Percentiles rank a stretch among this genome's conserved stretches.
These are phyloP conservation scores for Strobilomyces echinocephalus DNA, from an alignment of 768 basidiomycete species.

Conservation along the genomic window DNA sequence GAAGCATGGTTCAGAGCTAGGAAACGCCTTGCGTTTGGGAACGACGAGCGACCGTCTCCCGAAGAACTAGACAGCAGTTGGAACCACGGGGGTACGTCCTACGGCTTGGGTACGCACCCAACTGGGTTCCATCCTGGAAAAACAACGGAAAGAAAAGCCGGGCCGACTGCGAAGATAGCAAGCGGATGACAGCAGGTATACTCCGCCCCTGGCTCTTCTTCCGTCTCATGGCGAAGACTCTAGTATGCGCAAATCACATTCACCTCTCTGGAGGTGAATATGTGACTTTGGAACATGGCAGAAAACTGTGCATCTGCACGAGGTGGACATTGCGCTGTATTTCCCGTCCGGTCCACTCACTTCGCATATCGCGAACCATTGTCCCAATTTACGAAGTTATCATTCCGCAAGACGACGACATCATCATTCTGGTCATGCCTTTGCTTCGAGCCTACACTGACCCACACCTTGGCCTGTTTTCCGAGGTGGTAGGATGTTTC, in stretches of 20 bases:
- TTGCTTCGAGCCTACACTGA: conserved; percentile 18
- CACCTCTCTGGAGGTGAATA: conserved; percentile 27
- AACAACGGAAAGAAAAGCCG: background rate
- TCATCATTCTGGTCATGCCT: conserved; percentile 29
- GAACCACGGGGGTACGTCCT: too few species aligned
- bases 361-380: conserved; percentile 14
- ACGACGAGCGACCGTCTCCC: background rate
- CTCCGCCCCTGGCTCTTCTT: background rate
- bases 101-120: too few species aligned
- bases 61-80: background rate
- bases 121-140: too few species aligned
- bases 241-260: conserved; percentile 2
- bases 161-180: background rate
- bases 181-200: background rate
- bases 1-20: background rate
- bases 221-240: background rate
- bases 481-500: conserved; percentile 23
- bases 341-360: conserved; percentile 17
- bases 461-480: conserved; percentile 14
- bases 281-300: background rate
- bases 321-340: conserved; percentile 20
- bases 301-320: conserved; percentile 11
- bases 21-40: background rate
- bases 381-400: conserved; percentile 23
- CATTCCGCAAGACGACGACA: conserved; percentile 3